Conservation (phyloP, 352 stramenopile genomes). For the Vaucheria bursata region DNA sequence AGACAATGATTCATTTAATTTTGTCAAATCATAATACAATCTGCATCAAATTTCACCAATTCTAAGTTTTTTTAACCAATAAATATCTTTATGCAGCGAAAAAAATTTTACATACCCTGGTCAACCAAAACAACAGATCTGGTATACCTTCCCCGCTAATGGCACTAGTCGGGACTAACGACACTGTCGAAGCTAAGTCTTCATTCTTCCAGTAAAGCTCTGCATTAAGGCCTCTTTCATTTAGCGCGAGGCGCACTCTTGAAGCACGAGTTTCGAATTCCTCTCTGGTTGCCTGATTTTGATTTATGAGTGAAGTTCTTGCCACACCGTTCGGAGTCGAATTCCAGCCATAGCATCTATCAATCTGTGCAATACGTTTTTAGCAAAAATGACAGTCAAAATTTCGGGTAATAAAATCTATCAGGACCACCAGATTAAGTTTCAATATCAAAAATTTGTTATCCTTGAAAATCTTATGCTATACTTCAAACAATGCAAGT, state of each 20-base stretch:
- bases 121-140: conserved; percentile 86
- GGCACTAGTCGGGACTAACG: conserved; percentile 93
- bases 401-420: too few relatives aligned
- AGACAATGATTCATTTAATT: too few relatives aligned
- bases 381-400: too few relatives aligned
- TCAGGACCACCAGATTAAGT: too few relatives aligned
- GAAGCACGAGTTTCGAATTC: conserved; percentile 89
- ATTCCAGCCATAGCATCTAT: conserved; percentile 98
- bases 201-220: conserved; percentile 99
- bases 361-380: too few relatives aligned
- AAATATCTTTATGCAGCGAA: conserved; percentile 74
- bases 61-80: conserved; percentile 53
- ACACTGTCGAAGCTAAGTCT: conserved; percentile 85
- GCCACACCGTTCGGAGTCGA: conserved; percentile 83
- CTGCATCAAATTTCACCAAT: neutral
- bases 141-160: conserved; percentile 96
- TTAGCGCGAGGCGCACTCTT: conserved; percentile 79
- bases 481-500: too few relatives aligned
- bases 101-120: neutral
- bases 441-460: too few relatives aligned
- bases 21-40: neutral
- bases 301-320: conserved; percentile 70
- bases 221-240: conserved; percentile 85
- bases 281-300: conserved; percentile 81
- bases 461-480: too few relatives aligned